Evolutionary conservation across 2,329 filamentous ascomycete species (phyloP), one percentile per base, ranked within the genome.

Genomic region (Ophiostoma quercus): DNA sequence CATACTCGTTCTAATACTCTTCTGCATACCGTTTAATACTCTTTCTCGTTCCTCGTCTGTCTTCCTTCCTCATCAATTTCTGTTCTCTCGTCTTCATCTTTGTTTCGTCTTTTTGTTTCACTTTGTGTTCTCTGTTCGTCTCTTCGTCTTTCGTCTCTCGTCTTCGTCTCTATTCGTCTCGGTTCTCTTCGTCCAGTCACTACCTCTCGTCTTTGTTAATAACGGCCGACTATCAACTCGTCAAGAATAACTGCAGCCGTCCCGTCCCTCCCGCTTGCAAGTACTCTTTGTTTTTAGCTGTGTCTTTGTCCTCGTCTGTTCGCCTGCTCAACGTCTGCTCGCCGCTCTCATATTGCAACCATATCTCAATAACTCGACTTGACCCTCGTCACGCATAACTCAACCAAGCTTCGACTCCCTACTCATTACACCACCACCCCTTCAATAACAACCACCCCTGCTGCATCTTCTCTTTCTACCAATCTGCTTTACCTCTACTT

Each of bases 401-500:
- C 57, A n/a, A 63, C 60, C 60, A 41, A 9, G 25, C 29, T 43
- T 67, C 32, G 43, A n/a, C 14, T 37, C 22, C 66, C 32, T 57
- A n/a, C 14, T 41, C 32, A 16, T 68, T 29, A 39, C 51, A 39
- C 12, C 34, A 39, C 14, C 25, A n/a, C 34, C 32, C 67, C 34
- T 68, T 60, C 67, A 68, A 37, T 39, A 57, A 25, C 51, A 16
- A 11, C 22, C 9, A 39, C 67, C n/a, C 47, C 22, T 41, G 22
- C 7, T 19, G 14, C 25, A 34, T 34, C 34, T 29, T 25, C 19
- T 54, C 47, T n/a, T 3, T n/a, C 19, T 54, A 4, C 4, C 47
- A 9, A 19, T 47, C 43, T 43, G 19, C 14, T 47, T 5, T 43
- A 43, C 14, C 41, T 43, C 41, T 43, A 5, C 39, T 41, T 41